Percentiles rank a stretch among this genome's conserved stretches.
phyloP scores from a whole-genome alignment of 1,139 yeast species.

The Hemisphaericaspora lyxosophila region DNA sequence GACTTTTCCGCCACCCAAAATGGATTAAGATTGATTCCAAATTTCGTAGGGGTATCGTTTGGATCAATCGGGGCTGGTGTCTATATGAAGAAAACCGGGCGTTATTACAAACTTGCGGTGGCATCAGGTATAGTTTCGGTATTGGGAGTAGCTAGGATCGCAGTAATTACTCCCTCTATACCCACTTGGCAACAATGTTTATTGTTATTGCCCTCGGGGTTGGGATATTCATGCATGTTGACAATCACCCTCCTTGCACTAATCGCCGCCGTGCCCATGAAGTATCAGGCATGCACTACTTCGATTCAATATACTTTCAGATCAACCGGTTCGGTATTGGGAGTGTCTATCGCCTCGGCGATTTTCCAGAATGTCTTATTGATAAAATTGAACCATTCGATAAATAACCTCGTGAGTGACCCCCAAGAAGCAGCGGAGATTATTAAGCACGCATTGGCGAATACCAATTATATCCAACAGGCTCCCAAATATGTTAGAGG shows the following conservation, averaged over 20 bases:
- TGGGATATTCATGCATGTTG: slow-evolving; percentile 60
- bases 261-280: slow-evolving; percentile 61
- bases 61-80: slow-evolving; percentile 72
- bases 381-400: slow-evolving; percentile 17
- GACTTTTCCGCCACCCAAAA: slow-evolving; percentile 56
- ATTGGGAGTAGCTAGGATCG: slow-evolving; percentile 45
- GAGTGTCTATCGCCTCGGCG: slow-evolving; percentile 68
- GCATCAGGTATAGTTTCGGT: slow-evolving; percentile 44
- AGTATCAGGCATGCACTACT: slow-evolving; percentile 70
- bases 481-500: slow-evolving; percentile 51
- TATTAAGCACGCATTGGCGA: slow-evolving; percentile 52
- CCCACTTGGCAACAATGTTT: slow-evolving; percentile 36
- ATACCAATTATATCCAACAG: slow-evolving; percentile 51
- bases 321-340: slow-evolving; percentile 72
- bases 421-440: slow-evolving; percentile 38
- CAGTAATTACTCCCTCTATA: slow-evolving; percentile 39
- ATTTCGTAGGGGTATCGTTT: slow-evolving; percentile 64
- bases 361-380: slow-evolving; percentile 49
- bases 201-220: slow-evolving; percentile 48
- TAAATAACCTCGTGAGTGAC: slow-evolving; percentile 27
- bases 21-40: slow-evolving; percentile 63
- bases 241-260: slow-evolving; percentile 68
- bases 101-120: slow-evolving; percentile 54
- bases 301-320: slow-evolving; percentile 75
- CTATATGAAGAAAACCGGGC: slow-evolving; percentile 70